Evolutionary conservation across 2,329 filamentous ascomycete species (phyloP), one percentile per base, ranked within the genome.

Genomic region (Fusarium solani-melongenae): DNA sequence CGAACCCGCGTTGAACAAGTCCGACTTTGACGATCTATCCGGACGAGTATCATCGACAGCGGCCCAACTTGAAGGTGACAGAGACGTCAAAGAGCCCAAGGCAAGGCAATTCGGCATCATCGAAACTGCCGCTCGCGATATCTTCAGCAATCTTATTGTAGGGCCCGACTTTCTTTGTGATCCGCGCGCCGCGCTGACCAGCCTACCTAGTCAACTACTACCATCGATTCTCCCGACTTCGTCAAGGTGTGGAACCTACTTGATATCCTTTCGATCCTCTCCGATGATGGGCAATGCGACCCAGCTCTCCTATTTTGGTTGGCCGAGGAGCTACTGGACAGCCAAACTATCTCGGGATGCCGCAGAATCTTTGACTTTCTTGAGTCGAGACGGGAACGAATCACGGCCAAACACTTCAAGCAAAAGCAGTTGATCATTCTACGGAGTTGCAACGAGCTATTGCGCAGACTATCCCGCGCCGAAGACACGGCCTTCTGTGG

Each of bases 401-500:
- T 98, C 70, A 97, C 93, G 22, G 91, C 94, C 55, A 92, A 88
- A 81, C 90, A 95, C 77, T 94, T 95, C 79, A 91, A 91, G 78
- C 92, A 93, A 80, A 98, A 97, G 82, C 92, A 94, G 67, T 85
- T 98, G 46, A 91, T 97, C 66, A 96, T 98, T 74, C 85, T 99
- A n/a, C 90, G 96, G 78, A 93, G 93, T 69, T 99, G 96, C 84
- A 99, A 98, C 82, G 96, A 98, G 83, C 87, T 99, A 17, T 87
- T 99, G n/a, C 92, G 96, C 38, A 90, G 96, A 53, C 88, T 99
- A 3, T 98, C 96, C n/a, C 91, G 96, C 65, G 96, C 96, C 5
- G 95, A 98, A 81, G 96, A 99, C 82, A 97, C 96, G 0, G 95
- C 97, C 1, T 99, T 99, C 81, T 99, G 96, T 79, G 96, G 96